Evolutionary conservation across 2,329 filamentous ascomycete genomes (phyloP).

Genomic region (Cephalotrichum gorgonifer): DNA sequence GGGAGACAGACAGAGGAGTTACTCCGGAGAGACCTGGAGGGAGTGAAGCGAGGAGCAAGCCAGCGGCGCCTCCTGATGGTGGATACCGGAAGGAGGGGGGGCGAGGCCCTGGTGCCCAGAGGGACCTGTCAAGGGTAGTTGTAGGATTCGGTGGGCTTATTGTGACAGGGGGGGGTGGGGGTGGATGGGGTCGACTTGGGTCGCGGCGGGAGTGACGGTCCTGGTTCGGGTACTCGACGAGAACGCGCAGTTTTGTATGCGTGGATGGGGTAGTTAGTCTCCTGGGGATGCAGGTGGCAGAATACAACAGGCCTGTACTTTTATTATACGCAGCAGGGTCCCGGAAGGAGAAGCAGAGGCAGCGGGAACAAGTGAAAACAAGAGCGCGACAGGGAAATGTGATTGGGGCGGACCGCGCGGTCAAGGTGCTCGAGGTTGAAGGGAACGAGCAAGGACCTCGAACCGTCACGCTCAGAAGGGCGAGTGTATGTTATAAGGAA

Average conservation of each 20-base stretch:
- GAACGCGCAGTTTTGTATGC: neutral
- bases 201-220: neutral
- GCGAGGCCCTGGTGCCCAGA: neutral
- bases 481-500: neutral
- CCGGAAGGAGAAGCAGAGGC: neutral
- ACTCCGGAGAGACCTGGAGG: neutral
- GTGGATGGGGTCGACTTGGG: neutral
- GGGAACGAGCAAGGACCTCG: neutral
- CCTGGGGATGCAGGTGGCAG: neutral
- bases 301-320: neutral
- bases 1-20: neutral
- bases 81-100: neutral
- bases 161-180: neutral
- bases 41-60: neutral
- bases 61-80: constrained; percentile 5
- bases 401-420: neutral
- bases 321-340: neutral
- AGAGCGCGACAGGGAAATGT: neutral
- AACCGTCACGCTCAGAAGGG: neutral
- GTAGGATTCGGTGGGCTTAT: neutral
- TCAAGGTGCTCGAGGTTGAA: neutral
- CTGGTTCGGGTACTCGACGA: neutral
- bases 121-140: neutral
- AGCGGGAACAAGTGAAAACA: neutral
- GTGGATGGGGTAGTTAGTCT: neutral